Evolutionary conservation across 148 eudicot species (phyloP), one percentile per base, ranked within the genome.

Genomic region (Mesembryanthemum crystallinum): DNA sequence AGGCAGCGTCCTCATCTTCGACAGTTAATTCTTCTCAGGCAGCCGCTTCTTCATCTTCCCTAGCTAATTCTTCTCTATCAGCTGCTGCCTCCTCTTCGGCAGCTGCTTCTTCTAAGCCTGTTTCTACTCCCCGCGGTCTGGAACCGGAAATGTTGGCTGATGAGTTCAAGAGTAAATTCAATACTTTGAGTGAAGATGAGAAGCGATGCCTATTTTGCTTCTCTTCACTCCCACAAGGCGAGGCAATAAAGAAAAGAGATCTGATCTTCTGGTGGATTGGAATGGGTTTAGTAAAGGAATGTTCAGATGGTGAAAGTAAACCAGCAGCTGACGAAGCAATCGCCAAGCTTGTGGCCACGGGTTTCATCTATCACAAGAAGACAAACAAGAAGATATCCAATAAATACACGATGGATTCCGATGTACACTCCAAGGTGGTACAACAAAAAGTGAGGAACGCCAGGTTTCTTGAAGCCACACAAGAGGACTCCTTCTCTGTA

Each of bases 161-260:
- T 29, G 37, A 28, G 7, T 63, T 13, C 12, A 30, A 28, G 21
- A 3, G 23, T 33, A n/a, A 54, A 9, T 55, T 11, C 13, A 2
- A 71, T 21, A 3, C n/a, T 10, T 42, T 55, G 35, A 14, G 7
- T 37, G 23, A 1, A 17, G 18, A 18, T 13, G 28, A 57, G 61
- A 77, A 67, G 71, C 71, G 70, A 0, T 85, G 88, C 69, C 39
- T 82, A 45, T 74, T 85, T 9, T 75, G 83, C 51, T 77, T 79
- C 54, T 71, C 83, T 0, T 55, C 80, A 10, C 80, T 85, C 70
- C 81, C 82, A 0, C 61, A 73, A 63, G n/a, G 65, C 17, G 49
- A 12, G 11, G 51, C 13, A 9, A 74, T 85, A 39, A 72, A 58
- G 20, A 57, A 58, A 27, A 23, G 75, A 25, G 47, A 35, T 9